Percentiles rank a stretch among this genome's conserved stretches.
Evolutionary conservation across 2,329 filamentous ascomycete species (phyloP).

Genomic region (Monilinia laxa): DNA sequence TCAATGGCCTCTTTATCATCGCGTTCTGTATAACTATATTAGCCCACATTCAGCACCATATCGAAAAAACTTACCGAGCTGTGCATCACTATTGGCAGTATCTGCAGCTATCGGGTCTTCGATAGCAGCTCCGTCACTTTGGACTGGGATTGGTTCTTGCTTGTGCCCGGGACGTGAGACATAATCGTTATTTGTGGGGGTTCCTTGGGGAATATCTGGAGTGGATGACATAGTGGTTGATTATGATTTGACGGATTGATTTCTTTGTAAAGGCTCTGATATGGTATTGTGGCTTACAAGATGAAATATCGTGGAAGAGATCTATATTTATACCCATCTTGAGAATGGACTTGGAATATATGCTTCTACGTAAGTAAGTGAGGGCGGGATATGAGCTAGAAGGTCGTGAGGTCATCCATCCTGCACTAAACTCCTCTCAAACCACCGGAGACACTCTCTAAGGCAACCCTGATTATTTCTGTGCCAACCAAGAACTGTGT

Average conservation of each 20-base stretch:
- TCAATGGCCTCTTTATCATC: slow-evolving; percentile 19
- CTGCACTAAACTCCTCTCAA: not conserved
- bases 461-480: not conserved
- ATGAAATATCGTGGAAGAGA: not conserved
- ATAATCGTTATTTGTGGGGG: slow-evolving; percentile 13
- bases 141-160: slow-evolving; percentile 12
- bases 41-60: not conserved
- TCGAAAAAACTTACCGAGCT: not conserved
- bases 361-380: not conserved
- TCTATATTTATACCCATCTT: not conserved
- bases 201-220: slow-evolving; percentile 12
- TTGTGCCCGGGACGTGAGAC: slow-evolving; percentile 8
- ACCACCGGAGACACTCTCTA: not conserved
- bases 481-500: not conserved
- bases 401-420: not conserved
- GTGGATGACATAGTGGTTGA: slow-evolving; percentile 3
- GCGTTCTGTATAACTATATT: slow-evolving; percentile 8
- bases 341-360: not conserved
- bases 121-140: slow-evolving; percentile 15
- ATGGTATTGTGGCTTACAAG: not conserved
- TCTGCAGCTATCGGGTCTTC: not conserved
- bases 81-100: not conserved
- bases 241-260: not conserved
- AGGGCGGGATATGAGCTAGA: not conserved
- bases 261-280: not conserved